Conservation (phyloP, 2,329 filamentous ascomycete species). For the Cytospora piceae region DNA sequence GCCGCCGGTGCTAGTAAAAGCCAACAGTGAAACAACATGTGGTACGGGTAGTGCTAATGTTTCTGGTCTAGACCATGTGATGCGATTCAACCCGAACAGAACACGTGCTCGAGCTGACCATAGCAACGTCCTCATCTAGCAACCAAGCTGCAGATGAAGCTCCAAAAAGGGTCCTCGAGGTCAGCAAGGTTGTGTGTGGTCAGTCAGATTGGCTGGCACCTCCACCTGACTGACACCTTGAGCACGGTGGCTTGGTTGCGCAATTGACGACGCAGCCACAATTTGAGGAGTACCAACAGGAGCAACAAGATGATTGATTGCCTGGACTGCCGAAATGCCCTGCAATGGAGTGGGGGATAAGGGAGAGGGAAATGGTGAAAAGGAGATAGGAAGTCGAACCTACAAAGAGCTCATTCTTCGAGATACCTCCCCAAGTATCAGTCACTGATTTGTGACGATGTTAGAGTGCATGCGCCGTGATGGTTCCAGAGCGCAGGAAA, state of each 20-base stretch:
- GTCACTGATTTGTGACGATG: slow-evolving; percentile 3
- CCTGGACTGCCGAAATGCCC: neutral
- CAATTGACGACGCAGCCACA: neutral
- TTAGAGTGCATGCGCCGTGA: slow-evolving; percentile 14
- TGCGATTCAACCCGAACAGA: neutral
- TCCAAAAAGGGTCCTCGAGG: neutral
- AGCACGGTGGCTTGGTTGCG: slow-evolving; percentile 1
- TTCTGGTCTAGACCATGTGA: neutral
- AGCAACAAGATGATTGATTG: neutral
- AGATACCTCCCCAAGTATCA: slow-evolving; percentile 9
- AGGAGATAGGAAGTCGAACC: slow-evolving; percentile 1
- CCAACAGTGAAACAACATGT: slow-evolving; percentile 25
- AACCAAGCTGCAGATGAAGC: neutral
- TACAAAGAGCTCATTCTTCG: slow-evolving; percentile 17
- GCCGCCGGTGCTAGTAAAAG: slow-evolving; percentile 4
- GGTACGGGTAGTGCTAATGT: slow-evolving; percentile 16
- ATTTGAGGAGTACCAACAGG: neutral
- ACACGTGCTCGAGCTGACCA: neutral
- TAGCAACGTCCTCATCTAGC: neutral
- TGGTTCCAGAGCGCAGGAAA: slow-evolving; percentile 10
- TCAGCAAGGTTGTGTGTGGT: neutral
- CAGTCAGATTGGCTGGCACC: neutral
- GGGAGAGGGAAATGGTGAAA: neutral
- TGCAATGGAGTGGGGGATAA: neutral
- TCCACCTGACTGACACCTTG: neutral